Evolutionary conservation across 345 rosid species (phyloP).

Genomic region (Arabidopsis suecica): DNA sequence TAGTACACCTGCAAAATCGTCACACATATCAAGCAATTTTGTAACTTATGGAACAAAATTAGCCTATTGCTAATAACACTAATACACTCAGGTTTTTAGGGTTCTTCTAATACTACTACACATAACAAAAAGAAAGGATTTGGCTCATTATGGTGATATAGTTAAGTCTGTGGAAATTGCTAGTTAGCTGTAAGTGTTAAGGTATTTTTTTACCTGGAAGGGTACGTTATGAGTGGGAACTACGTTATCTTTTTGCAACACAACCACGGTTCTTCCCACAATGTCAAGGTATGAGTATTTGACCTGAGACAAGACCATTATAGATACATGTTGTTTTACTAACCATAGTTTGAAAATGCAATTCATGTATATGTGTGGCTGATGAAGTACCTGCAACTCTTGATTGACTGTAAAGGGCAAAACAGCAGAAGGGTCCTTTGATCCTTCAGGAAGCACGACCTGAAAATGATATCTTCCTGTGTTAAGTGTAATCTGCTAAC

Average conservation of each 20-base stretch:
- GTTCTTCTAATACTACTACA: not conserved
- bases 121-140: not conserved
- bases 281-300: constrained; percentile 97
- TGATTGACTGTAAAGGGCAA: constrained; percentile 88
- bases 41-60: not conserved
- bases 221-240: constrained; percentile 78
- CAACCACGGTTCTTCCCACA: constrained; percentile 94
- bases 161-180: not conserved
- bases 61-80: constrained; percentile 1
- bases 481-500: constrained; percentile 23
- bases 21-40: constrained; percentile 1
- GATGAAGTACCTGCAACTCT: constrained; percentile 64
- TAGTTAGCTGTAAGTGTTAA: not conserved
- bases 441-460: constrained; percentile 98
- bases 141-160: not conserved
- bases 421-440: constrained; percentile 81
- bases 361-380: constrained; percentile 5
- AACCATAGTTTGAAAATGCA: not conserved
- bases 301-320: constrained; percentile 52
- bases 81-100: not conserved
- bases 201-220: constrained; percentile 72
- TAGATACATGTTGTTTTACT: not conserved
- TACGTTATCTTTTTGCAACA: constrained; percentile 84
- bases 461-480: constrained; percentile 50
- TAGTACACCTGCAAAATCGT: constrained; percentile 73